phyloP scores from a whole-genome alignment of 495 filamentous ascomycete genomes.

The Thermochaetoides thermophila region DNA sequence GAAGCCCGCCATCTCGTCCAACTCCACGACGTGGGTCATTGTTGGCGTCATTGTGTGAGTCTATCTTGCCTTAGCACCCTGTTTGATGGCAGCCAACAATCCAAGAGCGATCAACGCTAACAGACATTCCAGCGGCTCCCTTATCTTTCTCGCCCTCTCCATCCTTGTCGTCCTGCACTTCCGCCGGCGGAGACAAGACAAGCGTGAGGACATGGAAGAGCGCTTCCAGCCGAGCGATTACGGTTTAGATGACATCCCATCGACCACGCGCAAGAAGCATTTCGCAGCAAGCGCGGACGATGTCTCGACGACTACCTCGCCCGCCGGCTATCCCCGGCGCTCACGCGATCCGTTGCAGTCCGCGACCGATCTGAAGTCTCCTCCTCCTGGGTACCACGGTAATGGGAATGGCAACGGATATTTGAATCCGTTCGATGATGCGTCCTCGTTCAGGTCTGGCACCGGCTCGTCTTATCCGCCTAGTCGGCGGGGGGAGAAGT shows the following conservation, averaged over 20 bases:
- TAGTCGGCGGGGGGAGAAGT: too few species aligned
- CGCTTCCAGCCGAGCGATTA: slow-evolving; percentile 15
- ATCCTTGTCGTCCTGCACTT: slow-evolving; percentile 14
- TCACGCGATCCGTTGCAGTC: slow-evolving; percentile 5
- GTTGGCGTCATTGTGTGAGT: slow-evolving; percentile 15
- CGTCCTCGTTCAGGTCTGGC: background rate
- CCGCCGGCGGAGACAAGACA: slow-evolving; percentile 11
- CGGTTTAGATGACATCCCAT: slow-evolving; percentile 12
- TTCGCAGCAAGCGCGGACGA: too few species aligned
- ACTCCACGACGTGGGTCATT: slow-evolving; percentile 11
- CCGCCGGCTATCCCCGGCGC: slow-evolving; percentile 2
- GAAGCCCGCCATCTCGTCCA: slow-evolving; percentile 13
- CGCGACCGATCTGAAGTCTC: slow-evolving; percentile 7
- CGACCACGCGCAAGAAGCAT: too few species aligned
- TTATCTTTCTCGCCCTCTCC: slow-evolving; percentile 5
- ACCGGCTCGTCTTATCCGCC: background rate
- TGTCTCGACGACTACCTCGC: background rate
- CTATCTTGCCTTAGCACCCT: too few species aligned
- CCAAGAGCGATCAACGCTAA: too few species aligned
- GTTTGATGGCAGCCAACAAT: too few species aligned
- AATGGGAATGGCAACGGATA: slow-evolving; percentile 2
- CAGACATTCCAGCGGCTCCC: slow-evolving; percentile 8
- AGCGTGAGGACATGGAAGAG: slow-evolving; percentile 13
- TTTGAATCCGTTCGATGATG: slow-evolving; percentile 10
- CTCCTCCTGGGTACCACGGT: too few species aligned